Base-by-base conservation (phyloP, 2,329 filamentous ascomycete species). In the Leptographium flavum region DNA sequence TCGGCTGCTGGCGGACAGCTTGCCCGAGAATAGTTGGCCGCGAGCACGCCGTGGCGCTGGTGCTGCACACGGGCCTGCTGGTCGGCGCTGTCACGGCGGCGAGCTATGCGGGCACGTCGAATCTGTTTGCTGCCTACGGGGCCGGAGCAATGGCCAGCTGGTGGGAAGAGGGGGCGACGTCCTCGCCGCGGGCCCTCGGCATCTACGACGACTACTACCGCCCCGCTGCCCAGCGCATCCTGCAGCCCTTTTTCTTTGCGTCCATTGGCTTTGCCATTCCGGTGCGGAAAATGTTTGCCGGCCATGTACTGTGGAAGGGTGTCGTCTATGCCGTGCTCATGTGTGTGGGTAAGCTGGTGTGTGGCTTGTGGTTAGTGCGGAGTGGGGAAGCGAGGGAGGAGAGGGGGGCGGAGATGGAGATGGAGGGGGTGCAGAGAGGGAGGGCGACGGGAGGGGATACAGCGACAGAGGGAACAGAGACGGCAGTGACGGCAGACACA, bases 251-350 rank as follows among this genome's bases (percentile, higher is more conserved):
- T 47, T 87, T 88, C 61, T 88, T 88, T 54, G 82, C 72, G 1
- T 76, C 72, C 0, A 81, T 90, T 31, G 84, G 84, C 0, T 88
- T 90, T 56, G 80, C 83, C 0, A 83, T 92, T 2, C 84, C 84
- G 0, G 80, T 90, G 27, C 74, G 71, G 0, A 62, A 74, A 6
- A 77, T 92, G 68, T 90, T 87, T 53, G 57, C 58, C 0, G 73
- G 73, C 0, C 55, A 62, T 0, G 68, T 83, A 0, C 61, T 87
- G 2, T 92, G 83, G 84, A 74, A 76, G 11, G 84, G 84, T 0
- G 50, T 87, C 0, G 69, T 87, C 1, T 92, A 88, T 54, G 69
- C 80, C 0, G 50, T 80, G 0, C 61, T 92, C 4, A 92, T 92
- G 84, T 56, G 69, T 1, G 42, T 83, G 2, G 70, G 63, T 4